Base-by-base conservation (phyloP, 176 grass and related monocot species). In the Cenchrus americanus region DNA sequence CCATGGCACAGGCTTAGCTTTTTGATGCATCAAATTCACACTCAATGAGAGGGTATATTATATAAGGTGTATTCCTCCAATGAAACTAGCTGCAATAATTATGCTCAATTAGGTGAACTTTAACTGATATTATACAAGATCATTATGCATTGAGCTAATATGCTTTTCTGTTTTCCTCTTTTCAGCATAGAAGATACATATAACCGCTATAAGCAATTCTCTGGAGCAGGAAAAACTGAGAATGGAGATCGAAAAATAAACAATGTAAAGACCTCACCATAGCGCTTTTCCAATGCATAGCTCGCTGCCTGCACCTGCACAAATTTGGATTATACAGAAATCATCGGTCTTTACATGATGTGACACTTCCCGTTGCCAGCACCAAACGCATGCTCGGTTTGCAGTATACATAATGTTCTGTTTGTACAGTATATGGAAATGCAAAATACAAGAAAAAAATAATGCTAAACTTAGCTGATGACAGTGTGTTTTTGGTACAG, bases 161-260 rank as follows among this genome's bases (percentile, higher is more conserved):
- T 13, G 9, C 13, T 13, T n/a, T 69, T 13, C 34, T 37, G 34
- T 47, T 68, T 44, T 67, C 9, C 10, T 37, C 37, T 68, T 68
- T 69, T 69, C 66, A 69, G 66, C 66, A 69, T 69, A 69, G 41
- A 69, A 21, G 66, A 69, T 44, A 46, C 66, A 69, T 69, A 69
- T 46, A 46, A 22, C 66, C 66, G 66, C 41, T 69, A 69, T 46
- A 41, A 69, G 21, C 40, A 69, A 46, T 69, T 69, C 46, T 46
- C 41, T 22, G 41, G 66, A 69, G 66, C 43, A 46, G 41, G 14
- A 22, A 69, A 41, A n/a, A 69, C n/a, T 69, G 14, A 5, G 10
- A 46, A 69, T 46, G 66, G 12, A 42, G 9, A 44, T 69, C 18
- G 0, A 43, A 69, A 44, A n/a, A 46, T 0, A 44, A 69, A 69